Conservation (phyloP, 805 yeast species). For the Barnettozyma californica region DNA sequence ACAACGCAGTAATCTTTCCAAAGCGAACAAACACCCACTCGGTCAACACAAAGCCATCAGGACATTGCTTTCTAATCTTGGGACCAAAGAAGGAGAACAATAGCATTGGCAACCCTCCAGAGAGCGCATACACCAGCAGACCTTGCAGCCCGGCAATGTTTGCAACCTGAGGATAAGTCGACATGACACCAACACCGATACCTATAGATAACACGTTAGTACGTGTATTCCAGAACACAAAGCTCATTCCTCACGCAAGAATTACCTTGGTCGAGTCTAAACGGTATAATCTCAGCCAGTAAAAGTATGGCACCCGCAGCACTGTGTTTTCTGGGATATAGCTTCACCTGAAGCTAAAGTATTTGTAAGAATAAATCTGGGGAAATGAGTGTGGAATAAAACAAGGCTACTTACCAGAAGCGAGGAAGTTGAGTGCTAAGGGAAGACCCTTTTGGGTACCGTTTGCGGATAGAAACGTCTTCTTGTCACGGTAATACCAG, state of each 20-base stretch:
- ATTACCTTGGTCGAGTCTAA: conserved; percentile 73
- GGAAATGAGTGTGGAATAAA: neutral
- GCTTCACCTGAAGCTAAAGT: conserved; percentile 11
- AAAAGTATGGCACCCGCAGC: conserved; percentile 15
- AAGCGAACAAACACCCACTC: conserved; percentile 90
- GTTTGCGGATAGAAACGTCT: conserved; percentile 68
- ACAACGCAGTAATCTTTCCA: conserved; percentile 67
- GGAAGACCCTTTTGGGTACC: conserved; percentile 79
- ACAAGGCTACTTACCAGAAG: conserved; percentile 63
- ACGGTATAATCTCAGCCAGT: conserved; percentile 70
- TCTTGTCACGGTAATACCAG: conserved; percentile 44
- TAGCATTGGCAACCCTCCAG: conserved; percentile 80
- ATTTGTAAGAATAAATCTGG: neutral
- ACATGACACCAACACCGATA: conserved; percentile 82
- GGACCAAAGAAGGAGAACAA: conserved; percentile 86
- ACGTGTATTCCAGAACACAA: neutral
- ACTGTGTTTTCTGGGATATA: conserved; percentile 11
- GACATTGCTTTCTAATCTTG: conserved; percentile 67
- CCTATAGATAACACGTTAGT: conserved; percentile 45
- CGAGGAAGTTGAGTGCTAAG: conserved; percentile 81
- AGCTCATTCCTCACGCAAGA: conserved; percentile 65
- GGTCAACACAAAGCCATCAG: conserved; percentile 85
- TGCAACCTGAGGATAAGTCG: conserved; percentile 84
- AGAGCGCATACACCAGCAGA: conserved; percentile 67
- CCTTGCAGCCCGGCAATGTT: conserved; percentile 86